Evolutionary conservation across 2,329 filamentous ascomycete genomes (phyloP).

Genomic region (Colletotrichum orbiculare): DNA sequence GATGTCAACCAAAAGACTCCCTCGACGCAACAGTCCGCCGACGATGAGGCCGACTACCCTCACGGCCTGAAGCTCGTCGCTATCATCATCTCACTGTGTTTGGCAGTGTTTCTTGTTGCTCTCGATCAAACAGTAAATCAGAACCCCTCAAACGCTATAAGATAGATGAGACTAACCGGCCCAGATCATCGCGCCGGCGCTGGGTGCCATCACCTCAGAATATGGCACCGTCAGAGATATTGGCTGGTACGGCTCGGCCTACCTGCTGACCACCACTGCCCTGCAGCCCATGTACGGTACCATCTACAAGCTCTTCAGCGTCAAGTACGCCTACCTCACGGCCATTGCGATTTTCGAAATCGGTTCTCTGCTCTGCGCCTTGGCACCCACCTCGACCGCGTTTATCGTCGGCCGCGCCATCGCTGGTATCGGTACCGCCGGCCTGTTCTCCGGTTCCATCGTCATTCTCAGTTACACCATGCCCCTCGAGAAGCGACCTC

Average conservation of each 20-base stretch:
- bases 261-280: conserved; percentile 60
- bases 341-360: conserved; percentile 57
- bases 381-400: conserved; percentile 57
- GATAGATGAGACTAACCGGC: not conserved
- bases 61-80: conserved; percentile 51
- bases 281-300: conserved; percentile 62
- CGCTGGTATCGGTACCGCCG: conserved; percentile 62
- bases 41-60: conserved; percentile 49
- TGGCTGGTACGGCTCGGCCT: conserved; percentile 64
- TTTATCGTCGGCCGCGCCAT: conserved; percentile 65
- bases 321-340: conserved; percentile 57
- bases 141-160: too few relatives aligned
- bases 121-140: conserved; percentile 57
- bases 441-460: conserved; percentile 61
- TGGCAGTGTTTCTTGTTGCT: conserved; percentile 61
- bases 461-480: conserved; percentile 60
- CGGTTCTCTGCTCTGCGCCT: conserved; percentile 56
- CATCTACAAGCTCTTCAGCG: conserved; percentile 61
- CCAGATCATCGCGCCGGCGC: conserved; percentile 58
- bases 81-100: conserved; percentile 56
- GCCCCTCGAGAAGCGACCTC: conserved; percentile 63
- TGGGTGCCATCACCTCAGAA: conserved; percentile 61
- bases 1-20: not conserved
- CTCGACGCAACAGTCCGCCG: conserved; percentile 15
- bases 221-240: conserved; percentile 59